Conservation (phyloP, 2,329 filamentous ascomycete species). For the Colletotrichum tamarilloi region DNA sequence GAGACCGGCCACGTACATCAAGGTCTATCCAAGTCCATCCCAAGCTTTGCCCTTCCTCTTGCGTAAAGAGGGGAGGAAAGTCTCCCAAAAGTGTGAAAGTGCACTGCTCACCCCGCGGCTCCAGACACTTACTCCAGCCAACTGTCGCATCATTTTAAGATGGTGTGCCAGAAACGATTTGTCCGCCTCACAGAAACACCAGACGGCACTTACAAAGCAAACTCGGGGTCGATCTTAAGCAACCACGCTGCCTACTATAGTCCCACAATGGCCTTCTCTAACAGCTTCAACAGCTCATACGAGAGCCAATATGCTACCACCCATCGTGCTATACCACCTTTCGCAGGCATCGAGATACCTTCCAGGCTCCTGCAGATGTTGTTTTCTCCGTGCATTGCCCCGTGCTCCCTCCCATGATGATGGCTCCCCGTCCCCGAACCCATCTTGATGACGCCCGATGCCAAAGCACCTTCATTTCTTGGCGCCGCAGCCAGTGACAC, state of each 20-base stretch:
- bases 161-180: conserved; percentile 21
- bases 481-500: conserved; percentile 12
- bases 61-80: neutral
- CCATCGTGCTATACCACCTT: neutral
- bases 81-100: neutral
- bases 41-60: neutral
- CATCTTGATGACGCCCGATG: conserved; percentile 20
- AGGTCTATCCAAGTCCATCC: conserved; percentile 3
- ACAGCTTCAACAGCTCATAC: neutral
- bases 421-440: neutral
- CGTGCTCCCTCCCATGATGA: neutral
- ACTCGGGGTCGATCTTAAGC: neutral
- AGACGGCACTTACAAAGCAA: conserved; percentile 8
- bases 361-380: conserved; percentile 7
- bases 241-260: neutral
- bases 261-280: neutral
- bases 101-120: conserved; percentile 16
- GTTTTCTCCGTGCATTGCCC: neutral
- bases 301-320: neutral
- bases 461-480: conserved; percentile 17
- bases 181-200: conserved; percentile 14
- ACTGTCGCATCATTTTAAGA: conserved; percentile 30
- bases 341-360: neutral
- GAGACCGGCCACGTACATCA: conserved; percentile 1
- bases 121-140: conserved; percentile 23